Base-by-base conservation (phyloP, 805 yeast genomes). In the Isabelozyma heimii region DNA sequence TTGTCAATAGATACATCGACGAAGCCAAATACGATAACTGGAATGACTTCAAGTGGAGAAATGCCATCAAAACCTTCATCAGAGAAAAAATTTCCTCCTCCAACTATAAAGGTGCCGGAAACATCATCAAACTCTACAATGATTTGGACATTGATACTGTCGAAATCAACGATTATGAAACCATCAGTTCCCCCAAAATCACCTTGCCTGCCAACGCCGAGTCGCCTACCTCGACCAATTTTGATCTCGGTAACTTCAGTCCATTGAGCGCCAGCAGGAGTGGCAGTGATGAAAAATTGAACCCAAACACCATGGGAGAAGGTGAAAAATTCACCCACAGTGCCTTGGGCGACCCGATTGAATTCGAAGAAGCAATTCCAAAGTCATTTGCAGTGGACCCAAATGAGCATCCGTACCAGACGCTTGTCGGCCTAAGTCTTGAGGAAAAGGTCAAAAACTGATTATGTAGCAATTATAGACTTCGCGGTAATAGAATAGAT, bases 71-170 rank as follows among this genome's bases (percentile, higher is more conserved):
- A 52, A 26, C 40, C 8, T n/a, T 30, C 26, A 42, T 56, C 24
- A 43, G 46, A 5, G 40, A 39, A 33, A 55, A 58, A 45, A 40
- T 48, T 37, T 45, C 48, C n/a, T 53, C 53, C 20, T 58, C 58
- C 8, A 56, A 58, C 5, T 72, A 58, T 54, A 63, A 57, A 46
- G 79, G 79, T 4, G 48, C 42, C 38, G 79, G 77, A 6, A 65
- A 70, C 50, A 67, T 73, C 42, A 45, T 56, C 16, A 58, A 62
- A 28, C 66, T 73, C 47, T 70, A 65, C 52, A 61, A 60, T 39
- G 55, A 60, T 38, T 54, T 62, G 37, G 67, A 62, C 26, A 24
- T 44, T n/a, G 50, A 47, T 16, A 40, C 40, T 38, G 27, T 26
- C 2, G 50, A 47, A 12, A 24, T 27, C 15, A 27, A 42, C 26